These are phyloP conservation scores for Punica granatum DNA, from an alignment of 345 rosid species.

Conservation along the genomic window DNA sequence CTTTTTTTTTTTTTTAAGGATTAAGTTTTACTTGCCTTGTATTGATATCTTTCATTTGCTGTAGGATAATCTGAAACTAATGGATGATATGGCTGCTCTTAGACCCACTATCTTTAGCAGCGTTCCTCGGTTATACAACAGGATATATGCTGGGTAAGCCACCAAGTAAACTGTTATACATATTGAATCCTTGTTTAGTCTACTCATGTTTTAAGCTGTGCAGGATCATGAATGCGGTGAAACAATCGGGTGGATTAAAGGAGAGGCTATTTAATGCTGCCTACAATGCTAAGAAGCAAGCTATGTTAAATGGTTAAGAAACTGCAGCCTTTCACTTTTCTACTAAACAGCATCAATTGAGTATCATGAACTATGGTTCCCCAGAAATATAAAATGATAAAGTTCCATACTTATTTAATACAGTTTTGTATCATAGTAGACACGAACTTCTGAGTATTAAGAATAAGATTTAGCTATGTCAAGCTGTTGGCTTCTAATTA, in stretches of 20 bases:
- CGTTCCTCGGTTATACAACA: conserved; percentile 90
- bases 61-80: conserved; percentile 87
- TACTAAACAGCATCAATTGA: background rate
- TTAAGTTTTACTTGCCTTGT: background rate
- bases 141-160: conserved; percentile 81
- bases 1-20: background rate
- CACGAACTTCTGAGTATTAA: background rate
- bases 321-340: background rate
- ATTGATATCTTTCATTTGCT: conserved; percentile 8
- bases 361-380: background rate
- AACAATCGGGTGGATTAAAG: conserved; percentile 69
- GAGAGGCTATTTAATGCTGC: conserved; percentile 90
- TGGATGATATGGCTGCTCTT: conserved; percentile 87
- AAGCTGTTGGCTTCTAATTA: background rate
- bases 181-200: conserved; percentile 13
- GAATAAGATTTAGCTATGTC: background rate
- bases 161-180: background rate
- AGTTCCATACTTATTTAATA: background rate
- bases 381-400: background rate
- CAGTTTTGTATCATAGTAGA: background rate
- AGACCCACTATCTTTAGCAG: conserved; percentile 92
- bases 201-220: conserved; percentile 20
- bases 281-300: conserved; percentile 92
- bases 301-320: conserved; percentile 65
- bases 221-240: conserved; percentile 80